A percentile compares a stretch with the other conserved stretches of the same genome.
phyloP scores from a whole-genome alignment of 208 protist genomes.

The Lotmaria passim region DNA sequence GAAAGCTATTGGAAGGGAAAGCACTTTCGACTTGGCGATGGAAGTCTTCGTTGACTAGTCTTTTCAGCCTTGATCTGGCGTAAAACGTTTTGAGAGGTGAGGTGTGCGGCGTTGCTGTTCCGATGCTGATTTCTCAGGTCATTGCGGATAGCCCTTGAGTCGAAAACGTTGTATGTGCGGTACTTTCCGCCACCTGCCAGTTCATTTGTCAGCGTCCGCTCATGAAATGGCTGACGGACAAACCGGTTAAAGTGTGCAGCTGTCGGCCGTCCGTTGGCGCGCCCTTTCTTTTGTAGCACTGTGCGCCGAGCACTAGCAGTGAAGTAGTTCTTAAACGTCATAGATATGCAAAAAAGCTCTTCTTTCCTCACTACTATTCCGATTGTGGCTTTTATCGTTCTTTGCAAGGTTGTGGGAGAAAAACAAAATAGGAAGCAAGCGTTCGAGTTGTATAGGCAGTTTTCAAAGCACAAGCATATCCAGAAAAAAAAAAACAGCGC shows the following conservation, averaged over 20 bases:
- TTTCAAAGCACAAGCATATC: too few relatives aligned
- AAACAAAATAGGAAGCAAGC: background rate
- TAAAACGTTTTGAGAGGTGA: constrained; percentile 32
- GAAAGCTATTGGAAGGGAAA: constrained; percentile 14
- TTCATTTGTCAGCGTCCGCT: constrained; percentile 32
- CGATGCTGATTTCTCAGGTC: constrained; percentile 13
- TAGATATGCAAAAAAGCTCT: constrained; percentile 17
- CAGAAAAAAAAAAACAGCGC: too few relatives aligned
- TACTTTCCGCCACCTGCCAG: background rate
- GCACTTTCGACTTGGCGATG: constrained; percentile 10
- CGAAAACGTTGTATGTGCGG: constrained; percentile 37
- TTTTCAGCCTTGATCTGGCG: constrained; percentile 40
- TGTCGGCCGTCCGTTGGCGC: constrained; percentile 39
- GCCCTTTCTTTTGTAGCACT: constrained; percentile 35
- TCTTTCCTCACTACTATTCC: too few relatives aligned
- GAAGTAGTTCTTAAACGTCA: constrained; percentile 66
- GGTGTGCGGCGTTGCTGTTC: constrained; percentile 22
- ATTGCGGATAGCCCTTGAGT: constrained; percentile 23
- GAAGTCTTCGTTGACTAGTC: background rate
- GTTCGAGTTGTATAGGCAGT: background rate
- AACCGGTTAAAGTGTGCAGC: constrained; percentile 37
- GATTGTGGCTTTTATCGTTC: background rate
- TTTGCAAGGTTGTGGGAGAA: background rate
- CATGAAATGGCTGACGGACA: constrained; percentile 46
- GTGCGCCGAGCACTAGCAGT: constrained; percentile 23